Percentiles rank a stretch among this genome's conserved stretches.
Conservation (phyloP, 2,329 filamentous ascomycete species). For the Monilinia laxa region DNA sequence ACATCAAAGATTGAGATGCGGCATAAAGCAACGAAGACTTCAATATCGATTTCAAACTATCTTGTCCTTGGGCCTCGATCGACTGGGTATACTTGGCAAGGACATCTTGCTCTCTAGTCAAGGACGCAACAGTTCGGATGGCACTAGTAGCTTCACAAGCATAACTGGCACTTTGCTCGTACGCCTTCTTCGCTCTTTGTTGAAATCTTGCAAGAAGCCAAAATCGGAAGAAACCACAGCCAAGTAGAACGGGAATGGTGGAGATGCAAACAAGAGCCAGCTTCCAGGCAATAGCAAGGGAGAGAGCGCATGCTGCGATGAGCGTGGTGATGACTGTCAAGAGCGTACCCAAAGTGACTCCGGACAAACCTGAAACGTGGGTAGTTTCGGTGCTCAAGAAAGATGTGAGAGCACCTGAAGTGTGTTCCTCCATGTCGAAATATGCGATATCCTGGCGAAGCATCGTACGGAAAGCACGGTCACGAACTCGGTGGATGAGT, state of each 20-base stretch:
- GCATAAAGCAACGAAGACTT: conserved; percentile 80
- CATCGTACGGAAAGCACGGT: conserved; percentile 80
- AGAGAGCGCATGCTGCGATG: conserved; percentile 67
- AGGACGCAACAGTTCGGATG: conserved; percentile 87
- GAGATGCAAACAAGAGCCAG: conserved; percentile 78
- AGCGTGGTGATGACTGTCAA: conserved; percentile 79
- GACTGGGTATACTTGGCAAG: conserved; percentile 66
- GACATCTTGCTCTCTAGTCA: conserved; percentile 85
- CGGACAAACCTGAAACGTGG: conserved; percentile 82
- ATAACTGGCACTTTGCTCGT: conserved; percentile 78
- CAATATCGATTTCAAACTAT: conserved; percentile 70
- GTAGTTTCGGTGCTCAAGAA: conserved; percentile 90
- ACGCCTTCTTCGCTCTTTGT: conserved; percentile 73
- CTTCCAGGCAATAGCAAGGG: conserved; percentile 82
- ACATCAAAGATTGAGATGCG: conserved; percentile 77
- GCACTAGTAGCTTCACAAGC: conserved; percentile 92
- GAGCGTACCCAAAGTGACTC: conserved; percentile 82
- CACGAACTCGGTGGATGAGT: conserved; percentile 78
- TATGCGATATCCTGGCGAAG: conserved; percentile 90
- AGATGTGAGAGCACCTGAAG: conserved; percentile 81
- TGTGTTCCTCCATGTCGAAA: conserved; percentile 88
- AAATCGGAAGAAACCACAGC: conserved; percentile 84
- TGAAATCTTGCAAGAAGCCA: conserved; percentile 80
- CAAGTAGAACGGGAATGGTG: conserved; percentile 73
- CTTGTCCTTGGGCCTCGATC: conserved; percentile 64